Percentiles rank a stretch among this genome's conserved stretches.
Conservation (phyloP, 345 rosid genomes). For the Citrus unshiu region DNA sequence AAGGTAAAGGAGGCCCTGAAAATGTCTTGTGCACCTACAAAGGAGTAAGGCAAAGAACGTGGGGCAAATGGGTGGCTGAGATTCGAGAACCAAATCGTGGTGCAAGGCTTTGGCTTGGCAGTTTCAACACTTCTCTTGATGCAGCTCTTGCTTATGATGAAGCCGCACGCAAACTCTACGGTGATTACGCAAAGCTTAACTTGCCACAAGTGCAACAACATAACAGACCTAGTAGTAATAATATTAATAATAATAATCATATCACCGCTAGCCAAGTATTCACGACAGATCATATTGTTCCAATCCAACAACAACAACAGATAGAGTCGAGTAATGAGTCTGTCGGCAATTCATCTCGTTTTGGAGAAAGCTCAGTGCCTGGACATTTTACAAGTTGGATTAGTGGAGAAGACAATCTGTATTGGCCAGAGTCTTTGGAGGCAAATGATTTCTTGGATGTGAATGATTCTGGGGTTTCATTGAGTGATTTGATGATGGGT, state of each 20-base stretch:
- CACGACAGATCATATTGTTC: neutral
- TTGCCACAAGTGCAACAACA: slow-evolving; percentile 32
- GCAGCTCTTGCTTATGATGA: slow-evolving; percentile 56
- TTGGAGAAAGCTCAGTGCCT: neutral
- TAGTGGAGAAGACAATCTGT: slow-evolving; percentile 12
- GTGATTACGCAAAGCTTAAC: slow-evolving; percentile 46
- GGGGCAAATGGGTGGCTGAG: slow-evolving; percentile 75
- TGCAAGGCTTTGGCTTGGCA: slow-evolving; percentile 55
- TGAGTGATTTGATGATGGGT: neutral
- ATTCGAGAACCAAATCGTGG: slow-evolving; percentile 51
- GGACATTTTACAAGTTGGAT: neutral
- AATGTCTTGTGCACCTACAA: slow-evolving; percentile 50
- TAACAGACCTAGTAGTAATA: neutral
- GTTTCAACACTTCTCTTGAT: slow-evolving; percentile 45
- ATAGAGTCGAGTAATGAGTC: neutral
- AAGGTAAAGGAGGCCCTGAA: slow-evolving; percentile 69
- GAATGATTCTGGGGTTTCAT: neutral
- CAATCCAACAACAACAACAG: neutral
- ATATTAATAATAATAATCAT: no score
- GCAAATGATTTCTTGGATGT: slow-evolving; percentile 8
- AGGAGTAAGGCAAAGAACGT: slow-evolving; percentile 57
- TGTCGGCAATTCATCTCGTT: neutral
- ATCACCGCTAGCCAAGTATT: neutral
- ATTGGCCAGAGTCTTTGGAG: slow-evolving; percentile 22
- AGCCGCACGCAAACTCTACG: slow-evolving; percentile 50